These are phyloP conservation scores for Neurospora sp. DNA, from an alignment of 495 filamentous ascomycete species.

Conservation along the genomic window DNA sequence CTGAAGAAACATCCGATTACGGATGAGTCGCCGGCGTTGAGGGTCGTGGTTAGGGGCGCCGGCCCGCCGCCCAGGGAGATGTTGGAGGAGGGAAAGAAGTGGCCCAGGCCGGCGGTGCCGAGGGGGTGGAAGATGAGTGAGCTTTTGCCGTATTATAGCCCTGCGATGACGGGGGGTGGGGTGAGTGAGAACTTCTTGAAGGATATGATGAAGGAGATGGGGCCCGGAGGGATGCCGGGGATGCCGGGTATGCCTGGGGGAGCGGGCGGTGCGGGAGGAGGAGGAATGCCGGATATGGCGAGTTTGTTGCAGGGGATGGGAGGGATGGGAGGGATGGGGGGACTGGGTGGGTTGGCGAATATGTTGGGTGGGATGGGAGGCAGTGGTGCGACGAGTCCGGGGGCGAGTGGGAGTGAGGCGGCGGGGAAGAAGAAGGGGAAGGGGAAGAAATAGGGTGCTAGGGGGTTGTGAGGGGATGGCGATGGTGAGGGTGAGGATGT, in stretches of 20 bases:
- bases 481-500: not conserved
- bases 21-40: constrained; percentile 56
- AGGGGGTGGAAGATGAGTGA: constrained; percentile 85
- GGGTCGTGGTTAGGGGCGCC: constrained; percentile 54
- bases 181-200: constrained; percentile 94
- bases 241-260: constrained; percentile 3
- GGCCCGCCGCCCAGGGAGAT: constrained; percentile 31
- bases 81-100: constrained; percentile 48
- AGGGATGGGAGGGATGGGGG: constrained; percentile 22
- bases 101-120: constrained; percentile 65
- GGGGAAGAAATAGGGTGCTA: constrained; percentile 27
- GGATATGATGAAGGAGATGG: constrained; percentile 95
- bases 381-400: constrained; percentile 14
- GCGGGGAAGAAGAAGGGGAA: constrained; percentile 43
- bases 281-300: constrained; percentile 28
- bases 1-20: constrained; percentile 63
- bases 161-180: constrained; percentile 84
- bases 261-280: not conserved
- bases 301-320: constrained; percentile 30
- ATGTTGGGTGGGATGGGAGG: constrained; percentile 8
- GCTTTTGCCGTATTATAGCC: constrained; percentile 75
- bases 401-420: constrained; percentile 11
- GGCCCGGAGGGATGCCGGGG: constrained; percentile 29
- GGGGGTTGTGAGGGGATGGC: not conserved
- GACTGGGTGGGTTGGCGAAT: not conserved